A percentile compares a stretch with the other conserved stretches of the same genome.
phyloP scores from a whole-genome alignment of 805 yeast species.

The Barnettozyma siamensis region DNA sequence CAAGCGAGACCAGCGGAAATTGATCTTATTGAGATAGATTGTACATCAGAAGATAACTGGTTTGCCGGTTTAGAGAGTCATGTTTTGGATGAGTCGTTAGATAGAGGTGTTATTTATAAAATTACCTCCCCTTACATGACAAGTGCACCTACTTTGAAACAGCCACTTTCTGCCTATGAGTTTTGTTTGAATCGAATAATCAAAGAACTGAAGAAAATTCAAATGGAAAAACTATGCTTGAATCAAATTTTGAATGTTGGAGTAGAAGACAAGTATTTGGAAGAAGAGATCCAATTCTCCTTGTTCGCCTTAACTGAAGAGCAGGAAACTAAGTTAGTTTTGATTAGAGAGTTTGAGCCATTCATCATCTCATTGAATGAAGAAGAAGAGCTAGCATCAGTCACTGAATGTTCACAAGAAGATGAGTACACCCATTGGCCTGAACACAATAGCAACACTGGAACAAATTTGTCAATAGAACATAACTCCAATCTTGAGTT shows the following conservation, averaged over 20 bases:
- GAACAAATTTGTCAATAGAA: not conserved
- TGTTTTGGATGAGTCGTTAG: constrained; percentile 12
- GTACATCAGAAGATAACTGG: not conserved
- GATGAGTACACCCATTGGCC: too few relatives aligned
- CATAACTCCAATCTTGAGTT: not conserved
- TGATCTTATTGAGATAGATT: too few relatives aligned
- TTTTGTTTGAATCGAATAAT: not conserved
- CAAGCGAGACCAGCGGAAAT: too few relatives aligned
- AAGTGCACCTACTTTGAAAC: constrained; percentile 14
- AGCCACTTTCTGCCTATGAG: constrained; percentile 11
- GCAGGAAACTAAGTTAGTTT: too few relatives aligned
- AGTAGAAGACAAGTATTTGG: not conserved
- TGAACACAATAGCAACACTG: not conserved
- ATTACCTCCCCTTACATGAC: constrained; percentile 17
- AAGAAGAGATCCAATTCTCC: too few relatives aligned
- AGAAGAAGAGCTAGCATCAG: too few relatives aligned
- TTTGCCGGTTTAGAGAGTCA: constrained; percentile 1
- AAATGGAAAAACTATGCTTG: too few relatives aligned
- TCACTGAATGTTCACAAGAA: too few relatives aligned
- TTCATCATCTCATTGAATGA: too few relatives aligned
- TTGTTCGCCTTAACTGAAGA: too few relatives aligned
- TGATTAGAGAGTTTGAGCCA: not conserved
- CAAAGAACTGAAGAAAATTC: not conserved
- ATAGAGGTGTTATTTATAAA: constrained; percentile 15
- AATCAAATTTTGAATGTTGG: not conserved